phyloP scores from a whole-genome alignment of 495 filamentous ascomycete species.

The Hypoxylon crocopeplum region DNA sequence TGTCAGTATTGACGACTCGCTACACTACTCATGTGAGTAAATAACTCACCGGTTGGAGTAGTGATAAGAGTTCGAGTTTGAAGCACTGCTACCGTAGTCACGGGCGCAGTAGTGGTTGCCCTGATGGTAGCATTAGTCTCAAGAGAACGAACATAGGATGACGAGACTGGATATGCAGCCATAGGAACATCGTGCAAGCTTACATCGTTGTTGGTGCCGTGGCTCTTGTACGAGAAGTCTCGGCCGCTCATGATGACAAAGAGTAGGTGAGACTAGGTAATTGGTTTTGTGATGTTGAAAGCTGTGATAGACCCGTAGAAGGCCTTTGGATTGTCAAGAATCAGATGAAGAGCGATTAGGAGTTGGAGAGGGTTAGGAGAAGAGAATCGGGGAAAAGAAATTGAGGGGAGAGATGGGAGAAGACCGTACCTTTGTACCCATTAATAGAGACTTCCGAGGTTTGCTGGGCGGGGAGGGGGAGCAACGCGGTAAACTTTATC shows the following conservation, averaged over 20 bases:
- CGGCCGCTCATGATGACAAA: constrained; percentile 39
- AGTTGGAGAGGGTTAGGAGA: neutral
- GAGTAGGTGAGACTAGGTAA: neutral
- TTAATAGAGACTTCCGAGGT: neutral
- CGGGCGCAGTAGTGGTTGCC: constrained; percentile 64
- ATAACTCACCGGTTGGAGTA: constrained; percentile 58
- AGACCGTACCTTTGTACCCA: neutral
- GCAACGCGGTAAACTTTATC: neutral
- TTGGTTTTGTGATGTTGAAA: neutral
- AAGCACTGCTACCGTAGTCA: constrained; percentile 55
- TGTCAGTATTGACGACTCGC: too few relatives aligned
- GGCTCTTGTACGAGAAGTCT: constrained; percentile 49
- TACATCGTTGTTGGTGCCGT: constrained; percentile 54
- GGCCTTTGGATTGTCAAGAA: neutral
- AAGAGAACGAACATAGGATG: neutral
- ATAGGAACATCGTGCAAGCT: neutral
- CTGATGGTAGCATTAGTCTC: constrained; percentile 32
- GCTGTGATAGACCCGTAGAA: neutral
- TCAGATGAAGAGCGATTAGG: neutral
- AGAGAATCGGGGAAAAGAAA: neutral
- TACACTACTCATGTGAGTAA: too few relatives aligned
- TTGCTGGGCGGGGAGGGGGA: neutral
- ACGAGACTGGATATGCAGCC: neutral
- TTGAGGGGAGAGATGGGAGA: neutral
- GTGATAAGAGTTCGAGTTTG: constrained; percentile 61